phyloP scores from a whole-genome alignment of 805 yeast species.

The Yarrowia porcina region DNA sequence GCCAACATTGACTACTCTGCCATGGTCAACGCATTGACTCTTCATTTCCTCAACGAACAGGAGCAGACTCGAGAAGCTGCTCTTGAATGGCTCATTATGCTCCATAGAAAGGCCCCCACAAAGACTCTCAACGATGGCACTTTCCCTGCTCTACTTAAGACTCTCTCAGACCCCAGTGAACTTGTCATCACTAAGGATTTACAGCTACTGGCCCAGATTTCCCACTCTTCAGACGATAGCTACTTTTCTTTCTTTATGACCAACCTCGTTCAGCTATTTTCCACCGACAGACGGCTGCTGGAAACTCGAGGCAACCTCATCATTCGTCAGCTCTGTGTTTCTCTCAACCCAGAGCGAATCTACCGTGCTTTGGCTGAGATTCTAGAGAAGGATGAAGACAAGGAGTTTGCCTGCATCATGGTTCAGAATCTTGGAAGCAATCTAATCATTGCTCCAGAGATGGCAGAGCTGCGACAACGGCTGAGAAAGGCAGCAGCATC shows the following conservation, averaged over 20 bases:
- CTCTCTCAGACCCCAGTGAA: conserved; percentile 70
- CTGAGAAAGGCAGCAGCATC: conserved; percentile 44
- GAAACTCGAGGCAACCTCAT: conserved; percentile 79
- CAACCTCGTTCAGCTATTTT: conserved; percentile 65
- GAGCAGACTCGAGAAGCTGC: conserved; percentile 81
- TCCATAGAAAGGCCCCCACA: conserved; percentile 66
- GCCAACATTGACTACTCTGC: conserved; percentile 48
- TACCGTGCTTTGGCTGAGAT: conserved; percentile 78
- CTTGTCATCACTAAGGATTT: conserved; percentile 73
- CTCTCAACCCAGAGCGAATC: conserved; percentile 77
- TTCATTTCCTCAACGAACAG: conserved; percentile 69
- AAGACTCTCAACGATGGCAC: conserved; percentile 57
- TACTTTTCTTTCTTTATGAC: conserved; percentile 74
- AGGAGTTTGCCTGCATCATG: conserved; percentile 72
- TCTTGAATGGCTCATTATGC: conserved; percentile 82
- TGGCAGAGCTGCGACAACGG: conserved; percentile 63
- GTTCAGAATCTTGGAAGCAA: conserved; percentile 86
- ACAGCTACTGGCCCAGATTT: conserved; percentile 67
- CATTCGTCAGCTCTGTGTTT: conserved; percentile 75
- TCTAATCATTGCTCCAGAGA: conserved; percentile 79
- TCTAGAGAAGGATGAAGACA: conserved; percentile 55
- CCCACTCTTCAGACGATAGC: conserved; percentile 66
- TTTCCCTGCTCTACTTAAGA: conserved; percentile 71
- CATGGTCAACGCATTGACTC: conserved; percentile 66
- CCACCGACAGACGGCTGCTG: conserved; percentile 61